These are phyloP conservation scores for Chalaropsis thielavioides DNA, from an alignment of 2,329 filamentous ascomycete genomes.

Conservation along the genomic window DNA sequence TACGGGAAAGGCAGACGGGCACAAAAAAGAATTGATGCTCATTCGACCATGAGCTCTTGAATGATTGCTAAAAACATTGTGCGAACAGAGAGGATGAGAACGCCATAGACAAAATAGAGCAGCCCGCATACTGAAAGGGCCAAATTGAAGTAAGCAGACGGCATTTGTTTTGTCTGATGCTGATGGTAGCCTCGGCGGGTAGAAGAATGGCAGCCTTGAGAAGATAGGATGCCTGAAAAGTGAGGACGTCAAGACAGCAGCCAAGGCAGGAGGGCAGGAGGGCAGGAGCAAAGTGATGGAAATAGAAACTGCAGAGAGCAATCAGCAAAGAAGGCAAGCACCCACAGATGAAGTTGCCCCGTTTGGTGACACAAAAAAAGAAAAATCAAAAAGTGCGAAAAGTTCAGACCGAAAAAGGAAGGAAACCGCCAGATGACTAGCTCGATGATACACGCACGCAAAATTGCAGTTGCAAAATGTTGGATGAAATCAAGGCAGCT, in stretches of 20 bases:
- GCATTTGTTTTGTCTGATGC: not conserved
- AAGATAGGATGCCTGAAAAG: not conserved
- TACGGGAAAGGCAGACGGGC: not conserved
- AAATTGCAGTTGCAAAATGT: not conserved
- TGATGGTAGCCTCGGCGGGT: not conserved
- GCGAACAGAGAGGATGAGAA: not conserved
- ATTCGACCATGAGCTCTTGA: not conserved
- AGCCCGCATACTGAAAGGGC: not conserved
- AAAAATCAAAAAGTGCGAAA: not conserved
- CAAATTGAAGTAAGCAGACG: not conserved
- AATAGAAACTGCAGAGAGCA: not conserved
- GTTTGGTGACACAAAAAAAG: not conserved
- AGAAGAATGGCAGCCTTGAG: not conserved
- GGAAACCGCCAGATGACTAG: not conserved
- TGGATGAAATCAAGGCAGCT: not conserved
- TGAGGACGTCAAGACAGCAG: not conserved
- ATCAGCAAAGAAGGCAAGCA: not conserved
- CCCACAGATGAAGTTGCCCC: not conserved
- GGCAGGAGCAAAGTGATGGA: not conserved
- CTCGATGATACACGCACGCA: not conserved
- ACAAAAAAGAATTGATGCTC: not conserved
- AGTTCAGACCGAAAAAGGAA: not conserved
- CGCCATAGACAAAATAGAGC: not conserved
- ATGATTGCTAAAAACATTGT: not conserved
- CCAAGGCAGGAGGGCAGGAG: not conserved